Base-by-base conservation (phyloP, 1,139 yeast genomes). In the Schwanniomyces etchellsii region DNA sequence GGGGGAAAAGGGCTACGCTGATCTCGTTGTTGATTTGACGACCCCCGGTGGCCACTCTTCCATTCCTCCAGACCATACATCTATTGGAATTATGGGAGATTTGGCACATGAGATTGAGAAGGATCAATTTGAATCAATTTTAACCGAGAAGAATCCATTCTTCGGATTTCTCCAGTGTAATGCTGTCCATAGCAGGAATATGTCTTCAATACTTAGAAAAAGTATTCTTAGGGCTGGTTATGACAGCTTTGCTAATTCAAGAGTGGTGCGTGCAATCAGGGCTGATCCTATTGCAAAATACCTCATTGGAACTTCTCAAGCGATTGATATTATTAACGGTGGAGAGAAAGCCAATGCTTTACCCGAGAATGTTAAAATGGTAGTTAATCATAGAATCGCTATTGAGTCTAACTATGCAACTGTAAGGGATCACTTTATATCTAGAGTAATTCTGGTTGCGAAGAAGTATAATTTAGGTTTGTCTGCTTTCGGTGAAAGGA, bases 41-140 rank as follows among this genome's bases (percentile, higher is more conserved):
- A 60, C 69, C 12, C 65, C 65, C 5, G 73, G 73, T 22, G 73
- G 73, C 4, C 73, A 66, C 38, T 61, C 71, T 2, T 60, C 68
- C 4, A 42, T 60, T 20, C 71, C 72, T 7, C 73, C 72, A 3
- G 69, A 61, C 38, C 71, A 64, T 44, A 64, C 72, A 4, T 52
- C 68, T 3, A 63, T 66, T 41, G 73, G 73, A 23, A 59, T 65
- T 31, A 47, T 60, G 38, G 55, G 64, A n/a, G 69, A 65, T 36
- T 55, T 66, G 41, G 58, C 53, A n/a, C 48, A 45, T 36, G 29
- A 52, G 14, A 55, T 66, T 28, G 73, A 66, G 40, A 42, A 46
- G 24, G 64, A 64, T 39, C 70, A 62, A 2, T 65, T 48, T 37
- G 35, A 40, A 7, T 55, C 70, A 3, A 29, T 54, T 5, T 52